Percentiles rank a stretch among this genome's conserved stretches.
Conservation (phyloP, 495 filamentous ascomycete species). For the Podospora fimiseda region DNA sequence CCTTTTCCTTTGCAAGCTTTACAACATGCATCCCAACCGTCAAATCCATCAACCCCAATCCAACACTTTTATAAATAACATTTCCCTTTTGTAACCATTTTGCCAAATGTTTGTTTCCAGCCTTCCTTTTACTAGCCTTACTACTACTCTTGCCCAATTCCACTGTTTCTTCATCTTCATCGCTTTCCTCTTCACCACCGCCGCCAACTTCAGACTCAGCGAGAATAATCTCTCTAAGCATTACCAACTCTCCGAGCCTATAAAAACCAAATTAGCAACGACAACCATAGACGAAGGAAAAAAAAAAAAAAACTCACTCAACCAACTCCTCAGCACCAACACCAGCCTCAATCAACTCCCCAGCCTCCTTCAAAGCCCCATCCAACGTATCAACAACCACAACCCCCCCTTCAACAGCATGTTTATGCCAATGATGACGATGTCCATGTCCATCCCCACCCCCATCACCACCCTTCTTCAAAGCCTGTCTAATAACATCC, state of each 20-base stretch:
- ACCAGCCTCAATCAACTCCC: constrained; percentile 78
- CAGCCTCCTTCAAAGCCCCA: constrained; percentile 75
- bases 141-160: background rate
- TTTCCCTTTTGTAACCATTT: constrained; percentile 76
- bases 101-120: constrained; percentile 49
- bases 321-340: constrained; percentile 66
- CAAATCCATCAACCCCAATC: constrained; percentile 75
- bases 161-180: background rate
- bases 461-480: constrained; percentile 37
- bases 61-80: constrained; percentile 81
- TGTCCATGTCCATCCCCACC: constrained; percentile 59
- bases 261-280: constrained; percentile 16
- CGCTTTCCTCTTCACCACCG: background rate
- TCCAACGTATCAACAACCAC: constrained; percentile 82
- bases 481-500: constrained; percentile 65
- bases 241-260: constrained; percentile 67
- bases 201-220: background rate
- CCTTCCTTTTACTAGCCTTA: constrained; percentile 25
- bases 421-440: constrained; percentile 43
- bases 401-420: constrained; percentile 57
- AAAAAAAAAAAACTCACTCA: constrained; percentile 44
- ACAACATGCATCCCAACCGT: constrained; percentile 70
- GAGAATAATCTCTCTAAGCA: constrained; percentile 34
- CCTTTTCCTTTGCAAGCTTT: constrained; percentile 62
- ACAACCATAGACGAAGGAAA: background rate